Evolutionary conservation across 2,329 filamentous ascomycete species (phyloP), one percentile per base, ranked within the genome.

Genomic region (Rachicladosporium sp.): DNA sequence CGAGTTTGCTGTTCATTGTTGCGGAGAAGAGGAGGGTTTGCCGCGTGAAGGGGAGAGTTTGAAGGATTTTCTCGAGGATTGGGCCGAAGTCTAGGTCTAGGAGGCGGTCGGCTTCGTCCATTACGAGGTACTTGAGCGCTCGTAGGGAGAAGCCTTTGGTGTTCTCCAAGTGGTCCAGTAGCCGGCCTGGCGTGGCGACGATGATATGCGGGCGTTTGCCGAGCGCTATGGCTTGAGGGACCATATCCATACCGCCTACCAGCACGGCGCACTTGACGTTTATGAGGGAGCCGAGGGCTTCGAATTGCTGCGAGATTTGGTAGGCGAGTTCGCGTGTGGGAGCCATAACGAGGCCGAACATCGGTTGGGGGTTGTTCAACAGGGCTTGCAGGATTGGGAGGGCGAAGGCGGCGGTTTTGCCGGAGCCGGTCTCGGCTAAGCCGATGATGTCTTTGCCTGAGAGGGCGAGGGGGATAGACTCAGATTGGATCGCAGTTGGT

Each of bases 191-290:
- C 0, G 89, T 95, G 1, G 89, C 89, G 31, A 96, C 88, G 13
- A 96, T 70, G 15, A 98, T 80, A 55, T 98, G 91, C 6, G 91
- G 91, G 52, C 89, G 89, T 71, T 94, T 95, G n/a, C 83, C 86
- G 1, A 98, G 73, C 0, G 88, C 82, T 47, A 98, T 93, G 1
- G 82, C 65, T 59, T 98, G 91, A 0, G 84, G 75, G 1, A 95
- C 83, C 85, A 95, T 95, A 49, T 96, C 89, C 70, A 96, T 79
- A 33, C 91, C 91, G 52, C 91, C 91, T 1, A 96, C 84, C 4
- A 61, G 42, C 33, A 98, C 78, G 5, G 84, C 80, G 54, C 79
- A 86, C 54, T 86, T 78, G 30, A 96, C 81, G n/a, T 79, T 82
- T 50, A 98, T 95, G 21, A 87, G 69, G 7, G 83, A 79, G 4